Percentiles rank a stretch among this genome's conserved stretches.
These are phyloP conservation scores for Rickenella mellea DNA, from an alignment of 768 basidiomycete genomes.

Conservation along the genomic window DNA sequence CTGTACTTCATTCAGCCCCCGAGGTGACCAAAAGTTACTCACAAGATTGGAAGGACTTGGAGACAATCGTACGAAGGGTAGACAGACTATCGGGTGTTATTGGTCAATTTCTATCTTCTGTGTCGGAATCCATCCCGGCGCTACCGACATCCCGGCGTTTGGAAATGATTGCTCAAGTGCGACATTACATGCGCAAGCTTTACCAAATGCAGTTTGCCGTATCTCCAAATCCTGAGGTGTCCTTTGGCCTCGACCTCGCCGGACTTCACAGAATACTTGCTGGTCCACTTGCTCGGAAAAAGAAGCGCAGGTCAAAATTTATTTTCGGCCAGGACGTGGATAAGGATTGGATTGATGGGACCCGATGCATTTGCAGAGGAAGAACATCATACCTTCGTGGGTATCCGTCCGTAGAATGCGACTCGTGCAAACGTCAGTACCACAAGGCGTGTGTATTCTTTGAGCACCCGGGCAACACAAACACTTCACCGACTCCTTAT, in stretches of 20 bases:
- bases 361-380: conserved; percentile 75
- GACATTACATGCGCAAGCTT: conserved; percentile 86
- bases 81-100: conserved; percentile 68
- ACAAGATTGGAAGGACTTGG: conserved; percentile 69
- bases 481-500: conserved; percentile 39
- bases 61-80: conserved; percentile 69
- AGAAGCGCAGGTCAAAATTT: conserved; percentile 55
- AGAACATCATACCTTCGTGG: conserved; percentile 48
- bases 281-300: conserved; percentile 36
- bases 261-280: conserved; percentile 77
- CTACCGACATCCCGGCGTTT: conserved; percentile 62
- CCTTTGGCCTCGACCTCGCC: conserved; percentile 75
- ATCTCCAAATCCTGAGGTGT: conserved; percentile 69
- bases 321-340: conserved; percentile 72
- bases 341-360: conserved; percentile 62
- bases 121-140: too few species aligned
- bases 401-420: conserved; percentile 60
- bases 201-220: conserved; percentile 88
- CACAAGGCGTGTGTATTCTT: conserved; percentile 74
- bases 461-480: conserved; percentile 25
- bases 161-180: conserved; percentile 73
- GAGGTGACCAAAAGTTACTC: conserved; percentile 74
- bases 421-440: conserved; percentile 53
- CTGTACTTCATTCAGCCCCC: conserved; percentile 62
- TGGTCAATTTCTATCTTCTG: conserved; percentile 72